Evolutionary conservation across 1,139 yeast genomes (phyloP).

Genomic region (Kodamaea sp.): DNA sequence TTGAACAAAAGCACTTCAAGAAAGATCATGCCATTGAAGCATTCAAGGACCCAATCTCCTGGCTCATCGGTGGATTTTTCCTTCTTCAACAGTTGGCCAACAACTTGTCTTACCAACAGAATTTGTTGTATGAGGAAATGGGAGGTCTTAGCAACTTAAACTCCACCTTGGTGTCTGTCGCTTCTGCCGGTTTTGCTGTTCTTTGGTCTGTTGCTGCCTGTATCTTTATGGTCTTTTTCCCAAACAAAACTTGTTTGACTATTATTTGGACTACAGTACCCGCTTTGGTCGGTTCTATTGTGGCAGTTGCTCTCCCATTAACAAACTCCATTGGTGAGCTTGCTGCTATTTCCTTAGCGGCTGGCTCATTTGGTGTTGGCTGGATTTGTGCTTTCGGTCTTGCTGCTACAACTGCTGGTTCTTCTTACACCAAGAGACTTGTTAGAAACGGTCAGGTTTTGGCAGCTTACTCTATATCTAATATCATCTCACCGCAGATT

Average conservation of each 20-base stretch:
- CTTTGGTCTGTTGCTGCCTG: conserved; percentile 33
- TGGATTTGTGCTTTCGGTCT: conserved; percentile 26
- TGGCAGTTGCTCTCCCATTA: conserved; percentile 43
- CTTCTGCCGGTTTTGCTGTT: conserved; percentile 47
- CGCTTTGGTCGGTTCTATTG: conserved; percentile 46
- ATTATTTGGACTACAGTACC: conserved; percentile 32
- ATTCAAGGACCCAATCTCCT: conserved; percentile 47
- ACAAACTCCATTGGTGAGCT: conserved; percentile 41
- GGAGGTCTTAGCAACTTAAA: conserved; percentile 47
- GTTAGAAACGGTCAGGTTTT: conserved; percentile 25
- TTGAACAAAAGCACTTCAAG: conserved; percentile 47
- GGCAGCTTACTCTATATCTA: conserved; percentile 25
- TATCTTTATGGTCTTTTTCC: conserved; percentile 21
- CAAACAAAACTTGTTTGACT: conserved; percentile 19
- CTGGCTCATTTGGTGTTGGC: conserved; percentile 22
- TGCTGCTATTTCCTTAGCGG: conserved; percentile 29
- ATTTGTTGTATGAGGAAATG: conserved; percentile 40
- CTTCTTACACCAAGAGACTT: conserved; percentile 28
- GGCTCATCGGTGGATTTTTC: conserved; percentile 41
- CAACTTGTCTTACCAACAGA: conserved; percentile 49
- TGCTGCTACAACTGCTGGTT: conserved; percentile 24
- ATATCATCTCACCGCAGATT: conserved; percentile 29
- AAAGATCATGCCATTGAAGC: conserved; percentile 45
- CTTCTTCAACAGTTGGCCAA: conserved; percentile 48
- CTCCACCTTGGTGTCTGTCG: conserved; percentile 54